A percentile compares a stretch with the other conserved stretches of the same genome.
These are phyloP conservation scores for Articulospora tetracladia DNA, from an alignment of 495 filamentous ascomycete species.

Conservation along the genomic window DNA sequence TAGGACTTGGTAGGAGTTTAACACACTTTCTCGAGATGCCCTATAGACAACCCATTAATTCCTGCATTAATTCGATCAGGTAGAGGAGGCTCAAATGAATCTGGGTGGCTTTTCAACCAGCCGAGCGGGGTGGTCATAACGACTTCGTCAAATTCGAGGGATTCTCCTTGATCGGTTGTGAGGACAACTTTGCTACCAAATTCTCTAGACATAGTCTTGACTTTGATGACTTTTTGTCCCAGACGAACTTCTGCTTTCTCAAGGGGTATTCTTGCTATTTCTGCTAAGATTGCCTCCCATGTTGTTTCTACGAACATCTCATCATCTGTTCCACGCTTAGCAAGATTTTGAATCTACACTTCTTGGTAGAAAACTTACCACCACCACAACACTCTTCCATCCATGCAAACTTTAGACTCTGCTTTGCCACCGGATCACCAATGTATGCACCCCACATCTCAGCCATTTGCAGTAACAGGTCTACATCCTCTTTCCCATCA, in stretches of 20 bases:
- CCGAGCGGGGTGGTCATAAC: constrained; percentile 84
- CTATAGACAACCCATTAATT: constrained; percentile 78
- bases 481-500: constrained; percentile 33
- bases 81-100: constrained; percentile 67
- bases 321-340: constrained; percentile 45
- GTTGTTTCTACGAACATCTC: constrained; percentile 85
- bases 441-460: constrained; percentile 87
- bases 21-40: constrained; percentile 77
- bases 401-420: constrained; percentile 91
- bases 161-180: constrained; percentile 49
- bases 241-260: constrained; percentile 61
- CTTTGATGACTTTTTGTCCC: constrained; percentile 49
- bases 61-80: constrained; percentile 62
- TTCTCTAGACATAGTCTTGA: constrained; percentile 32
- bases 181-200: constrained; percentile 43
- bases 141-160: constrained; percentile 71
- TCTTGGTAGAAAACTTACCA: constrained; percentile 43
- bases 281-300: constrained; percentile 68
- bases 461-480: constrained; percentile 56
- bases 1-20: background rate
- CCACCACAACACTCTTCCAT: constrained; percentile 95
- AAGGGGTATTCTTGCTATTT: constrained; percentile 58
- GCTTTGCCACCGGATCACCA: constrained; percentile 70
- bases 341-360: constrained; percentile 50
- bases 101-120: constrained; percentile 75